Evolutionary conservation across 768 basidiomycete species (phyloP), one percentile per base, ranked within the genome.

Genomic region (Hydnomerulius pinastri): DNA sequence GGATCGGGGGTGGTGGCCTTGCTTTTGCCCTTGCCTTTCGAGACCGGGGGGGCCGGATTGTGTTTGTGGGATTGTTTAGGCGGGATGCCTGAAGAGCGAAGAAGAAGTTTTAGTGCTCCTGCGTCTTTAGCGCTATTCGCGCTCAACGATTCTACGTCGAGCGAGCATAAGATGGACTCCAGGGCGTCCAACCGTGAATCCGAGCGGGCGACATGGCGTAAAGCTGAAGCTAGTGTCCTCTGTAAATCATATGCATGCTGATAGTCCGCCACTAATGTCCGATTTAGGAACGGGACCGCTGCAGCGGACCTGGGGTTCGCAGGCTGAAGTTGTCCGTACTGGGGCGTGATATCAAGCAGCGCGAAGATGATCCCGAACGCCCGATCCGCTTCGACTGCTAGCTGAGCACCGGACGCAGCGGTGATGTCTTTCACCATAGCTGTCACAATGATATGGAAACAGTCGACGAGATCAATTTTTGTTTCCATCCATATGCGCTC

Each of bases 401-500:
- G 75, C 0, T 66, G 65, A 5, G 68, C 46, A 0, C 78, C 82
- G 0, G 74, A 73, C 6, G 74, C 64, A 7, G 65, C 53, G 1
- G 78, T 68, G 25, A 87, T 62, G 51, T 79, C 78, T 21, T 70
- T 69, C 6, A 87, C 61, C 43, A 85, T 69, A 4, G 73, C 69
- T 27, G 68, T 68, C 43, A 88, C 51, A 27, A 88, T 60, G 42
- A 82, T 62, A 54, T 90, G 87, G 65, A 88, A 86, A 3, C 76
- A 63, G 55, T 92, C 89, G 17, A 92, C 67, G 21, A 90, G 68
- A 18, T 81, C 79, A 7, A 87, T 83, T 68, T 91, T 92, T 2
- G 85, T 83, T 49, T 84, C 78, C 6, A 90, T 72, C 80, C 86
- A 87, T 39, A 87, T 74, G 12, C 71, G 72, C 55, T 87, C 82